Evolutionary conservation across 495 filamentous ascomycete genomes (phyloP), one percentile per base, ranked within the genome.

Genomic region (Lichenothelia convexa): DNA sequence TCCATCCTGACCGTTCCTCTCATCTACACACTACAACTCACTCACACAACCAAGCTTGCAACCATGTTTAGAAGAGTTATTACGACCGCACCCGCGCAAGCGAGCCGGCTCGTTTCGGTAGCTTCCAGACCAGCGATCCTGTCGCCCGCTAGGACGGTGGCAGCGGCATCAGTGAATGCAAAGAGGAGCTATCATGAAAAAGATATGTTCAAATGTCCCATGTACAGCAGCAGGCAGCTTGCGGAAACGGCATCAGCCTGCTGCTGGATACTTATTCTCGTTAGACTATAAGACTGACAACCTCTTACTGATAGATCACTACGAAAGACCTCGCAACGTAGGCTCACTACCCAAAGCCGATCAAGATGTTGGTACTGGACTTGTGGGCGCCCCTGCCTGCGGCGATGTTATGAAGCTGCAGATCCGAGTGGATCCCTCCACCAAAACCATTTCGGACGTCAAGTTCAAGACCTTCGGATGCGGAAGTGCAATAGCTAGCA

Each of bases 391-490:
- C n/a, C 86, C 85, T 32, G 80, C 79, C 13, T 71, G 64, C 55
- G 87, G 89, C 58, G 87, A 95, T 59, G 87, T 95, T 45, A 99
- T 99, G 81, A 93, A 93, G 57, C 73, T 99, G 29, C 86, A 99
- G 64, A 99, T 99, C 59, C 78, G 82, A 38, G 91, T 99, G 47
- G 83, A 95, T 61, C 80, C 81, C 34, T 68, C 75, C 24, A 79
- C 74, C 54, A 77, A 91, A 50, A 84, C 74, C 38, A 99, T 99
- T 57, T 72, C 70, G 43, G 91, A 99, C 43, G 85, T 93, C 46
- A 84, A 86, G 55, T 93, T 91, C 70, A 92, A 99, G 73, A 95
- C 91, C 0, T 99, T 99, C 54, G 91, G 91, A 13, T 99, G 91
- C 56, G 91, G 91, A 13, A 83, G 75, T 29, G 91, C 91, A 21